Evolutionary conservation across 2,329 filamentous ascomycete genomes (phyloP).

Genomic region (Penicillium sp.): DNA sequence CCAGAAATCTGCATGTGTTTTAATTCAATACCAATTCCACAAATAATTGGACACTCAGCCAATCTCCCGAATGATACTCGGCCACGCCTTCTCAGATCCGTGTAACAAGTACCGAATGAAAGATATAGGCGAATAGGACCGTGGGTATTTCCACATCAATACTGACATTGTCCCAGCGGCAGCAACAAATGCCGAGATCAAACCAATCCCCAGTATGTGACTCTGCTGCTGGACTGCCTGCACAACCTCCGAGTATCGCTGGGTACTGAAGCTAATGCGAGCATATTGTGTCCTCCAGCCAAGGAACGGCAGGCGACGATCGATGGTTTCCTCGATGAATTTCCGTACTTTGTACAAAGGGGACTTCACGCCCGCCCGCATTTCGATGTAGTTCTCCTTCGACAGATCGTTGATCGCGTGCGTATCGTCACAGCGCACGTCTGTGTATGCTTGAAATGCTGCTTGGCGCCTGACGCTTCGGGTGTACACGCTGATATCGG

Average conservation of each 20-base stretch:
- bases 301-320: slow-evolving; percentile 65
- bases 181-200: slow-evolving; percentile 28
- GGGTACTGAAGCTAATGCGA: slow-evolving; percentile 87
- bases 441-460: slow-evolving; percentile 69
- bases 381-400: slow-evolving; percentile 85
- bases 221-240: slow-evolving; percentile 65
- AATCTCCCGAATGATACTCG: not conserved
- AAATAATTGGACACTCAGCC: too few species aligned
- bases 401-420: slow-evolving; percentile 90
- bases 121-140: slow-evolving; percentile 15
- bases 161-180: slow-evolving; percentile 28
- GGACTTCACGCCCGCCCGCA: slow-evolving; percentile 79
- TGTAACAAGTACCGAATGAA: slow-evolving; percentile 14
- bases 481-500: slow-evolving; percentile 35
- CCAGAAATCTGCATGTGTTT: too few species aligned
- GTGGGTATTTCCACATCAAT: slow-evolving; percentile 30
- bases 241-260: slow-evolving; percentile 80
- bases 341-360: slow-evolving; percentile 76
- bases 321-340: slow-evolving; percentile 76
- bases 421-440: slow-evolving; percentile 68
- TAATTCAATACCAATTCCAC: too few species aligned
- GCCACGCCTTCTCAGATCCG: slow-evolving; percentile 16
- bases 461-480: slow-evolving; percentile 40
- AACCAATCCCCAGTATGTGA: slow-evolving; percentile 48
- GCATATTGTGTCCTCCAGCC: slow-evolving; percentile 94